Evolutionary conservation across 805 yeast genomes (phyloP).

Genomic region (Saturnispora kantuleensis): DNA sequence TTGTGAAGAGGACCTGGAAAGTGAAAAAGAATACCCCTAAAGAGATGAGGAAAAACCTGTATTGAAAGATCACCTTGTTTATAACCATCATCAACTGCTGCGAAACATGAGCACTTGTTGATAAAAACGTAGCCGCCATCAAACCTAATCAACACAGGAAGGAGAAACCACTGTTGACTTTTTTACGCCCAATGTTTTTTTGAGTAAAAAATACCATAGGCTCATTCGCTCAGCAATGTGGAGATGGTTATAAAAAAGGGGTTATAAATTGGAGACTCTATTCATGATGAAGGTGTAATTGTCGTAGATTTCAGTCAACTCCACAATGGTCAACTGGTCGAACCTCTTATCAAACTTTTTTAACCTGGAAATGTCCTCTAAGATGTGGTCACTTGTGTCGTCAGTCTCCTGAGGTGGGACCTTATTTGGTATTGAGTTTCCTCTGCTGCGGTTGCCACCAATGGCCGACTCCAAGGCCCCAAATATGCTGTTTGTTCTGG

Average conservation of each 20-base stretch:
- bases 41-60: conserved; percentile 1
- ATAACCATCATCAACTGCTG: background rate
- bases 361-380: conserved; percentile 3
- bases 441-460: conserved; percentile 26
- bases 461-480: conserved; percentile 27
- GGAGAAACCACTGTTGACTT: background rate
- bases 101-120: background rate
- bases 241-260: background rate
- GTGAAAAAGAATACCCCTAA: background rate
- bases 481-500: conserved; percentile 10
- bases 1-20: conserved; percentile 4
- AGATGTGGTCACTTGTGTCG: no score
- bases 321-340: conserved; percentile 22
- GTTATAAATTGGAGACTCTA: background rate
- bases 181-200: background rate
- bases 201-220: no score
- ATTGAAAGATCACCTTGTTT: background rate
- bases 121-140: background rate
- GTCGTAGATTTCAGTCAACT: conserved; percentile 21
- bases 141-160: background rate
- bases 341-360: conserved; percentile 20
- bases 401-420: background rate
- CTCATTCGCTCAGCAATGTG: background rate
- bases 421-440: conserved; percentile 14
- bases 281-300: conserved; percentile 20